These are phyloP conservation scores for Theobroma grandiflorum DNA, from an alignment of 441 rosid species.

Conservation along the genomic window DNA sequence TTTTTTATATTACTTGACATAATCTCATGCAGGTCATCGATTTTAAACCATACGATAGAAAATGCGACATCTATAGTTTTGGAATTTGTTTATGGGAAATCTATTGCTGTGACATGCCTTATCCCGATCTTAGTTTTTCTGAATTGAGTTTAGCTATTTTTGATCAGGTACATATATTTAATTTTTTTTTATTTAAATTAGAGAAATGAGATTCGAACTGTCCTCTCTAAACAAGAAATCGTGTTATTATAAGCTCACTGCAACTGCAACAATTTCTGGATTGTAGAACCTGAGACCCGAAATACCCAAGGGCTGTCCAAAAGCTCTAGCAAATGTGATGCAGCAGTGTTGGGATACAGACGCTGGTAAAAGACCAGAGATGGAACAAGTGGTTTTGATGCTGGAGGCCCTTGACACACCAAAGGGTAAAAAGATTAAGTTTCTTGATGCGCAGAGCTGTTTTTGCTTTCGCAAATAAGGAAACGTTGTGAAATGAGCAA, in stretches of 20 bases:
- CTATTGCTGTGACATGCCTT: background rate
- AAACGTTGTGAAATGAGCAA: background rate
- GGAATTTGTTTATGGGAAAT: conserved; percentile 20
- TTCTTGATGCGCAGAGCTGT: conserved; percentile 44
- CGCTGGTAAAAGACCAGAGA: conserved; percentile 22
- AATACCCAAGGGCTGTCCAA: background rate
- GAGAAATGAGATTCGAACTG: too few relatives aligned
- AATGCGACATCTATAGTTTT: conserved; percentile 20
- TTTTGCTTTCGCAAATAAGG: conserved; percentile 56
- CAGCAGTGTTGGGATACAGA: conserved; percentile 13
- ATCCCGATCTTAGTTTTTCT: background rate
- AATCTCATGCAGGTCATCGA: background rate
- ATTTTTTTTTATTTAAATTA: too few relatives aligned
- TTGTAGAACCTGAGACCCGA: conserved; percentile 16
- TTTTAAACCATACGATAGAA: background rate
- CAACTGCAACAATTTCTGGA: background rate
- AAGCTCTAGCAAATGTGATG: conserved; percentile 5
- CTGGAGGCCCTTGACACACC: conserved; percentile 72
- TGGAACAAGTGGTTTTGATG: conserved; percentile 33
- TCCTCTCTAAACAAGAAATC: too few relatives aligned
- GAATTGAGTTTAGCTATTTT: background rate
- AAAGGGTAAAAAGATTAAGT: conserved; percentile 62
- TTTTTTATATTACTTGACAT: background rate
- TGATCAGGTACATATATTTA: background rate
- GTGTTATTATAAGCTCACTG: too few relatives aligned